phyloP scores from a whole-genome alignment of 176 grass and related monocot genomes.

The Cenchrus purpureus region DNA sequence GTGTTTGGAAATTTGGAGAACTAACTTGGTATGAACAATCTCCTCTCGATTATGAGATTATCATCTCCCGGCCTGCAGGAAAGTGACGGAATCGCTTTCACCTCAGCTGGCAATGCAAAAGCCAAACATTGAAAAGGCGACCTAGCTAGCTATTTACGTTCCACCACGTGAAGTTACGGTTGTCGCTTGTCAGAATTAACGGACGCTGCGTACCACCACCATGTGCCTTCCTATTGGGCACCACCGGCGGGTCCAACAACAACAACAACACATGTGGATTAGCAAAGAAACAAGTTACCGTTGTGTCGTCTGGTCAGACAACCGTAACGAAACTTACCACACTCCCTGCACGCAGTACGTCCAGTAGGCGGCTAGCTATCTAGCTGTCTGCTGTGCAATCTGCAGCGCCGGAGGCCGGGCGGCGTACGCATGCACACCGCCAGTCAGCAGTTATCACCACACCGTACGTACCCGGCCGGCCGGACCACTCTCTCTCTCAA shows the following conservation, averaged over 20 bases:
- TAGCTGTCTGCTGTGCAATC: neutral
- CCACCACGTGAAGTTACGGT: neutral
- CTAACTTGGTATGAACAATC: neutral
- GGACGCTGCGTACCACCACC: neutral
- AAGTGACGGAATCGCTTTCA: neutral
- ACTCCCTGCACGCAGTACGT: neutral
- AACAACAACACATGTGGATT: neutral
- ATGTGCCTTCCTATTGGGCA: neutral
- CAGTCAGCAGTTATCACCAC: neutral
- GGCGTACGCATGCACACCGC: neutral
- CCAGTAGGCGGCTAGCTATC: neutral
- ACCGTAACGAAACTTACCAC: neutral
- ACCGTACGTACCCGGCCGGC: neutral
- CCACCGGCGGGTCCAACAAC: neutral
- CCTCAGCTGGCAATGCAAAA: too few species aligned
- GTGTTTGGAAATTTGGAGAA: neutral
- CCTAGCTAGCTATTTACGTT: neutral
- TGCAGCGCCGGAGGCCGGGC: neutral
- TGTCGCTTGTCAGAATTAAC: neutral
- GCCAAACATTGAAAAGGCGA: too few species aligned
- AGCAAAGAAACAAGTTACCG: neutral
- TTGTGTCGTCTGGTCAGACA: too few species aligned
- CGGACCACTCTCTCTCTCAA: conserved; percentile 15
- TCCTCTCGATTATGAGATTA: neutral
- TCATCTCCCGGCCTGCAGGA: neutral